These are phyloP conservation scores for Microdochium bolleyi DNA, from an alignment of 2,329 filamentous ascomycete genomes.

Conservation along the genomic window DNA sequence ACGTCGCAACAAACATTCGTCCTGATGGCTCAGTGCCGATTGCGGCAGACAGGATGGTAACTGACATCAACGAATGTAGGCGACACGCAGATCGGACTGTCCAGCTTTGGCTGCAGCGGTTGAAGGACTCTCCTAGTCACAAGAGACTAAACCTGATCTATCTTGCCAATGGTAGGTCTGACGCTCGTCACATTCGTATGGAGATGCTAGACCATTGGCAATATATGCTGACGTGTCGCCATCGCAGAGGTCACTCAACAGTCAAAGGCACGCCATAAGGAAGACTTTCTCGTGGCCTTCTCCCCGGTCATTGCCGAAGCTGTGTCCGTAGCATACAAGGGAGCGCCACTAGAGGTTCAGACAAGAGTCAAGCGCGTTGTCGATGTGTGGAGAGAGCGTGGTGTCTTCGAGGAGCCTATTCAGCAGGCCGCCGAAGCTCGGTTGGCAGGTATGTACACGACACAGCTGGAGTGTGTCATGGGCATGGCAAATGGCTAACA, in stretches of 20 bases:
- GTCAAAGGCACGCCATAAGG: constrained; percentile 84
- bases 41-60: constrained; percentile 1
- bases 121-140: constrained; percentile 78
- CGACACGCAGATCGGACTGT: constrained; percentile 89
- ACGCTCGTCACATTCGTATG: background rate
- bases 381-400: constrained; percentile 85
- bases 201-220: background rate
- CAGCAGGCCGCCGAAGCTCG: constrained; percentile 74
- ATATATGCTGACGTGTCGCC: background rate
- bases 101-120: constrained; percentile 80
- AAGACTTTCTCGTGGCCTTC: constrained; percentile 88
- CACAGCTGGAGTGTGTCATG: background rate
- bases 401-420: constrained; percentile 75
- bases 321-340: constrained; percentile 84
- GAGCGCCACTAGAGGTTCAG: constrained; percentile 77
- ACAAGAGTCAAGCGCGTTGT: constrained; percentile 81
- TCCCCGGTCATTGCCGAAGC: constrained; percentile 88
- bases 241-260: constrained; percentile 84
- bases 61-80: constrained; percentile 39
- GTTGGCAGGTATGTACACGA: constrained; percentile 56
- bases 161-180: constrained; percentile 74
- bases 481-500: constrained; percentile 2
- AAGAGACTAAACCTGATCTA: constrained; percentile 91
- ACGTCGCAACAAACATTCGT: constrained; percentile 15
- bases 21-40: background rate